Evolutionary conservation across 495 filamentous ascomycete species (phyloP).

Genomic region (Trichoderma parareesei): DNA sequence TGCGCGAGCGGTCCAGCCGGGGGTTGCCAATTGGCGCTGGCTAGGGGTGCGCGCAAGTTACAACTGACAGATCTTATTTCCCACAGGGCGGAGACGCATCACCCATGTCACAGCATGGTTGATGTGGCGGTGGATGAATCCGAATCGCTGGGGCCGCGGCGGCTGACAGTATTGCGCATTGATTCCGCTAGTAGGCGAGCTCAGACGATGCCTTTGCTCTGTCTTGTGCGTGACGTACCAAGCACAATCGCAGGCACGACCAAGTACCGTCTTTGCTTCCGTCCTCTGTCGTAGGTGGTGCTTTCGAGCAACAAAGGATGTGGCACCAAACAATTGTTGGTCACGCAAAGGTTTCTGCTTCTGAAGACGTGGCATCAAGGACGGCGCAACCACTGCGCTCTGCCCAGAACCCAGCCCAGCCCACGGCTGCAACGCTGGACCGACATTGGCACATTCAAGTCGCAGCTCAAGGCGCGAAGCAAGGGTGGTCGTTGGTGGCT

Average conservation of each 20-base stretch:
- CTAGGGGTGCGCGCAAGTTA: conserved; percentile 3
- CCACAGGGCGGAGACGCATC: conserved; percentile 1
- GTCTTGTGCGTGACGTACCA: not conserved
- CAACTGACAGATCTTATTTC: conserved; percentile 10
- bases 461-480: not conserved
- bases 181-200: conserved; percentile 6
- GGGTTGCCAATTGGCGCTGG: not conserved
- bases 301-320: not conserved
- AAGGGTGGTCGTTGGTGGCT: not conserved
- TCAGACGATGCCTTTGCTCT: not conserved
- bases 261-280: not conserved
- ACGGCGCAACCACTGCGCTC: not conserved
- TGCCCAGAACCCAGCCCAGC: not conserved
- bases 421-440: not conserved
- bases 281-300: too few species aligned
- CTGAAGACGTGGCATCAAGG: not conserved
- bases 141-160: conserved; percentile 8
- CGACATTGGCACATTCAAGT: not conserved
- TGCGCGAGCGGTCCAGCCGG: not conserved
- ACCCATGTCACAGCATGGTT: conserved; percentile 5
- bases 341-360: not conserved
- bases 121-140: conserved; percentile 9
- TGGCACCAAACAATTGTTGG: not conserved
- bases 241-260: not conserved
- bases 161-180: conserved; percentile 1